Evolutionary conservation across 192 early-diverging fungal species (phyloP).

Genomic region (Pilaira anomala): DNA sequence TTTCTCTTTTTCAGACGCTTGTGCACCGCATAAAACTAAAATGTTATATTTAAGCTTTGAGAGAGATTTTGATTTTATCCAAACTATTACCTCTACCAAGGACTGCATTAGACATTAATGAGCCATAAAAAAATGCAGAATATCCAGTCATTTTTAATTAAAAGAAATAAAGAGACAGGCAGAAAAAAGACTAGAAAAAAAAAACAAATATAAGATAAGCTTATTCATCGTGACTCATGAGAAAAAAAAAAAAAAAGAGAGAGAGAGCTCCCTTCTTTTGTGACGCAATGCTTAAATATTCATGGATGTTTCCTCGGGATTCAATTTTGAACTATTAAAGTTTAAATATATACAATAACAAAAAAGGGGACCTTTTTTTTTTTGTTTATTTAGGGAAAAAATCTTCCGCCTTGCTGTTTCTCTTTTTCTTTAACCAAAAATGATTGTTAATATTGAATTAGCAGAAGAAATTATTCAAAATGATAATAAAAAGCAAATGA

Average conservation of each 20-base stretch:
- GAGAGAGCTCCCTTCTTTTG: no score
- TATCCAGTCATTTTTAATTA: no score
- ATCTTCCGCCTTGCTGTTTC: background rate
- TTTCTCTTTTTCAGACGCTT: background rate
- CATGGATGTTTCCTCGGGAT: no score
- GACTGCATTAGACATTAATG: background rate
- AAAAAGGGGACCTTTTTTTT: background rate
- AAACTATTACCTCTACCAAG: conserved; percentile 9
- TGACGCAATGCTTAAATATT: no score
- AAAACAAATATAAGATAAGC: no score
- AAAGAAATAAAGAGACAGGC: no score
- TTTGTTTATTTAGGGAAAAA: background rate
- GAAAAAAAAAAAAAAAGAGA: no score
- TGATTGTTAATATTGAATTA: conserved; percentile 6
- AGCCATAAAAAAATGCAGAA: conserved; percentile 5
- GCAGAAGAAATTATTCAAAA: conserved; percentile 7
- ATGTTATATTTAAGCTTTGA: background rate
- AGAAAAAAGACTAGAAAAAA: no score
- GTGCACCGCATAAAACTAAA: conserved; percentile 8
- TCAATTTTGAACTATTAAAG: background rate
- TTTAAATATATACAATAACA: background rate
- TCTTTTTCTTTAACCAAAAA: background rate
- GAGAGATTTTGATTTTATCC: no score
- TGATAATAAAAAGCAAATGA: no score
- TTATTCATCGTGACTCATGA: no score